These are phyloP conservation scores for Naganishia vaughanmartiniae DNA, from an alignment of 768 basidiomycete genomes.

Conservation along the genomic window DNA sequence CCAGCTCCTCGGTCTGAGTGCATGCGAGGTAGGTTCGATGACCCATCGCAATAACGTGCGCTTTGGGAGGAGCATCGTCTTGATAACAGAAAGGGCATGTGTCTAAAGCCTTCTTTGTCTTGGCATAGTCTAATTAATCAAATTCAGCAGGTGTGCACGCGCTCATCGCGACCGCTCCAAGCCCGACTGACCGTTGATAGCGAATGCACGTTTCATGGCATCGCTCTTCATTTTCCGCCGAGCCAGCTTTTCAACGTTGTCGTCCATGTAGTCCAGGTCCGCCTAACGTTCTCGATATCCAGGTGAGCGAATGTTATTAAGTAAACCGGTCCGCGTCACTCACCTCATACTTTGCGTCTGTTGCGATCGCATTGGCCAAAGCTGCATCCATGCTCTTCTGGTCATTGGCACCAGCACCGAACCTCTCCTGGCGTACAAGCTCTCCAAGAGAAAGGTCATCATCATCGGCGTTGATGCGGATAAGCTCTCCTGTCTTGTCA, in stretches of 20 bases:
- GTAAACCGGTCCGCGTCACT: slow-evolving; percentile 31
- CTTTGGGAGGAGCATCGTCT: slow-evolving; percentile 83
- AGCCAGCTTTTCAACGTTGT: slow-evolving; percentile 88
- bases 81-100: slow-evolving; percentile 83
- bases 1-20: slow-evolving; percentile 80
- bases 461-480: slow-evolving; percentile 87
- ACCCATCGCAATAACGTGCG: slow-evolving; percentile 84
- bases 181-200: slow-evolving; percentile 71
- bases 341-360: slow-evolving; percentile 83
- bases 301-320: background rate
- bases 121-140: slow-evolving; percentile 72
- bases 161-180: too few species aligned
- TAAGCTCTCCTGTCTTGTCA: slow-evolving; percentile 85
- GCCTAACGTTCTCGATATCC: slow-evolving; percentile 56
- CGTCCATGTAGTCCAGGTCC: slow-evolving; percentile 91
- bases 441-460: slow-evolving; percentile 82
- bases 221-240: slow-evolving; percentile 94
- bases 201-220: slow-evolving; percentile 94
- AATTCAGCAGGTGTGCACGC: background rate
- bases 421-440: slow-evolving; percentile 86
- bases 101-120: slow-evolving; percentile 84
- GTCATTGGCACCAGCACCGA: slow-evolving; percentile 81
- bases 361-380: slow-evolving; percentile 80
- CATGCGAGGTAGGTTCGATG: slow-evolving; percentile 88
- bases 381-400: slow-evolving; percentile 89